Conservation (phyloP, 768 basidiomycete species). For the Suillus tomentosus region DNA sequence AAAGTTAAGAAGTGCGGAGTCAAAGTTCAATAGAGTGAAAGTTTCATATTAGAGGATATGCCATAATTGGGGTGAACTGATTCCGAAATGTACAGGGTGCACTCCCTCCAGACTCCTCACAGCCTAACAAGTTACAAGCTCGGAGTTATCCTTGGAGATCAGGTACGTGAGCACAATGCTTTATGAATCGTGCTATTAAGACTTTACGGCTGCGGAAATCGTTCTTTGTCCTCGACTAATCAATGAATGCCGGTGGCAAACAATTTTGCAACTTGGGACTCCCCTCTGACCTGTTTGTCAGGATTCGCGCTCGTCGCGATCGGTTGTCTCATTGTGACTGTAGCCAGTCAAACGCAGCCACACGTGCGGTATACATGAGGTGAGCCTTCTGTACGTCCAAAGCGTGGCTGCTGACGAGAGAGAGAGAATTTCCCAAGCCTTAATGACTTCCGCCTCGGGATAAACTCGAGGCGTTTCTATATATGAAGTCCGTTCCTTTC, state of each 20-base stretch:
- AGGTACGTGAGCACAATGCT: slow-evolving; percentile 1
- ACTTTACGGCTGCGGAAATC: slow-evolving; percentile 9
- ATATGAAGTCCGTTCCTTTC: slow-evolving; percentile 33
- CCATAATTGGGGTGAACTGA: slow-evolving; percentile 24
- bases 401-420: slow-evolving; percentile 39
- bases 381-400: slow-evolving; percentile 36
- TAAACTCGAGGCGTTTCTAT: slow-evolving; percentile 34
- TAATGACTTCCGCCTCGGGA: slow-evolving; percentile 34
- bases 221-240: slow-evolving; percentile 11
- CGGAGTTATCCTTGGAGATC: slow-evolving; percentile 9
- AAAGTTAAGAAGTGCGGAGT: slow-evolving; percentile 8
- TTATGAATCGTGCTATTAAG: slow-evolving; percentile 4
- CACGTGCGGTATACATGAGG: slow-evolving; percentile 40
- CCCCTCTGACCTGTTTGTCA: slow-evolving; percentile 23
- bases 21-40: slow-evolving; percentile 7
- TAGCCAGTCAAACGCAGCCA: slow-evolving; percentile 29
- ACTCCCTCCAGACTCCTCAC: neutral
- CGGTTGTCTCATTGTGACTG: slow-evolving; percentile 34
- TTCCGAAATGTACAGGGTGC: neutral
- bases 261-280: slow-evolving; percentile 12
- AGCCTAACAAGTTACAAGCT: slow-evolving; percentile 1
- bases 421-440: slow-evolving; percentile 27
- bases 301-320: slow-evolving; percentile 36
- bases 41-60: slow-evolving; percentile 28
- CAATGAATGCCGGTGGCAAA: slow-evolving; percentile 5